Conservation (phyloP, 192 early-diverging fungal species). For the Rhizophagus sp. region DNA sequence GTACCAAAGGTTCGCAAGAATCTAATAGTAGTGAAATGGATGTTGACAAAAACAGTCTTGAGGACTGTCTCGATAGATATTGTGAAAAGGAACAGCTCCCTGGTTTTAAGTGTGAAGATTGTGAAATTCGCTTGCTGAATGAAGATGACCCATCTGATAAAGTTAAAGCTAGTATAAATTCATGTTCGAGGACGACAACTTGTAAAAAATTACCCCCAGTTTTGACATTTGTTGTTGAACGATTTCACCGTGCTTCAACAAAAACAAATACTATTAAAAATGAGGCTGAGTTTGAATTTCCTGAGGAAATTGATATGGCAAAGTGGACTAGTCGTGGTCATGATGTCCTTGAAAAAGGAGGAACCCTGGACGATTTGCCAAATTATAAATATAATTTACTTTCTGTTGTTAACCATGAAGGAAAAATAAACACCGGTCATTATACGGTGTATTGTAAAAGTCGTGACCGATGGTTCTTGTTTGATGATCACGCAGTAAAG, state of each 20-base stretch:
- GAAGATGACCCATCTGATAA: not conserved
- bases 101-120: slow-evolving; percentile 15
- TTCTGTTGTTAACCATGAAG: slow-evolving; percentile 90
- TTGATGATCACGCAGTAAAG: slow-evolving; percentile 18
- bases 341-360: slow-evolving; percentile 37
- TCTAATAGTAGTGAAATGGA: not conserved
- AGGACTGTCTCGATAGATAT: slow-evolving; percentile 10
- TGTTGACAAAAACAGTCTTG: not conserved
- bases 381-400: slow-evolving; percentile 83
- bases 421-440: slow-evolving; percentile 92
- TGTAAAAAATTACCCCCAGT: slow-evolving; percentile 52
- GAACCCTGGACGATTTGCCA: slow-evolving; percentile 53
- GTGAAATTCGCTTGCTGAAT: not conserved
- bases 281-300: slow-evolving; percentile 27
- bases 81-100: not conserved
- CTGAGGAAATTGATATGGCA: slow-evolving; percentile 32
- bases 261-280: slow-evolving; percentile 19
- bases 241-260: slow-evolving; percentile 31
- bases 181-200: slow-evolving; percentile 63
- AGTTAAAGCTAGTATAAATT: not conserved
- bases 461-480: slow-evolving; percentile 11
- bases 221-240: slow-evolving; percentile 40
- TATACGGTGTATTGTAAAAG: slow-evolving; percentile 56
- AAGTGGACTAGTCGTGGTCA: slow-evolving; percentile 40
- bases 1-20: slow-evolving; percentile 29